Percentiles rank a stretch among this genome's conserved stretches.
phyloP scores from a whole-genome alignment of 345 rosid genomes.

The Psidium friedrichsthalianum region DNA sequence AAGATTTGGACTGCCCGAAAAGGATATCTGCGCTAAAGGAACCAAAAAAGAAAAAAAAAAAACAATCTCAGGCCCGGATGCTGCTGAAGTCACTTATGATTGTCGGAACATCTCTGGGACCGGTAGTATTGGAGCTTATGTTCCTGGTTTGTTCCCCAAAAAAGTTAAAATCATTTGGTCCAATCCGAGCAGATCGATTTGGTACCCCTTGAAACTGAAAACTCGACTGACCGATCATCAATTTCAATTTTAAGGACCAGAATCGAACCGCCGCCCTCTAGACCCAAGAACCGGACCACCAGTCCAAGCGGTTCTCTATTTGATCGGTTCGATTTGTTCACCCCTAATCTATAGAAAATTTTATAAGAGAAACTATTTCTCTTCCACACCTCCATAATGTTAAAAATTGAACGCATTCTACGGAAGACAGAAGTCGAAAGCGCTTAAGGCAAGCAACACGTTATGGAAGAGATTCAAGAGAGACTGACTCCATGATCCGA shows the following conservation, averaged over 20 bases:
- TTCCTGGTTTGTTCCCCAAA: constrained; percentile 39
- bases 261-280: no score
- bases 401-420: background rate
- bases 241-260: no score
- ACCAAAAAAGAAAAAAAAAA: background rate
- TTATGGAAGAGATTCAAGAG: background rate
- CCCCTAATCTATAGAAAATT: background rate
- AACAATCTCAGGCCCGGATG: constrained; percentile 31
- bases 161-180: no score
- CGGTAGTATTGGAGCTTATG: constrained; percentile 26
- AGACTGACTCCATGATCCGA: background rate
- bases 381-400: background rate
- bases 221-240: no score
- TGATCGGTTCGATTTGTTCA: no score
- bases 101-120: constrained; percentile 30
- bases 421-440: background rate
- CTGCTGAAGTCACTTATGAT: constrained; percentile 41
- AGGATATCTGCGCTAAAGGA: background rate
- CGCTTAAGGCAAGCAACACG: background rate
- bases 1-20: background rate
- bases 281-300: no score
- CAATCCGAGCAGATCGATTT: no score
- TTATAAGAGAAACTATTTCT: background rate
- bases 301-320: no score
- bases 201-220: no score